These are phyloP conservation scores for Fusarium chlamydosporum DNA, from an alignment of 2,329 filamentous ascomycete species.

Conservation along the genomic window DNA sequence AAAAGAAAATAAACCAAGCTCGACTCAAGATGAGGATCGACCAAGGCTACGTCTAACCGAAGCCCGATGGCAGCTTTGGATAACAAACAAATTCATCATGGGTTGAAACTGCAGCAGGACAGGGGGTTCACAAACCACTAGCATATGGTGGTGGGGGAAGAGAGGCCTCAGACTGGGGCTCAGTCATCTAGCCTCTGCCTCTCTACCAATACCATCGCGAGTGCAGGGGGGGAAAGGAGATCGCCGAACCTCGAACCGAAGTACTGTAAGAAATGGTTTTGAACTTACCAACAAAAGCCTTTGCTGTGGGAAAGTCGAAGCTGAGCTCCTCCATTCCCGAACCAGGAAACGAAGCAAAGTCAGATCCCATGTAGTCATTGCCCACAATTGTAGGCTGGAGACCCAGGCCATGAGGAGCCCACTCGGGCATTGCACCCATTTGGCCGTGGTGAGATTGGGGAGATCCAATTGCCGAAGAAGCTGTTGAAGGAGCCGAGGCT, in stretches of 20 bases:
- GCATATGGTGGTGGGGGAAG: slow-evolving; percentile 33
- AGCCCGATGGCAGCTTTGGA: slow-evolving; percentile 13
- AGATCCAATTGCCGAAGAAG: slow-evolving; percentile 77
- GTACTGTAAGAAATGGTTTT: slow-evolving; percentile 34
- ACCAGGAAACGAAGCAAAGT: slow-evolving; percentile 68
- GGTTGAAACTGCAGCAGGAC: slow-evolving; percentile 19
- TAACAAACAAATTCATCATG: slow-evolving; percentile 10
- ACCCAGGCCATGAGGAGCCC: slow-evolving; percentile 68
- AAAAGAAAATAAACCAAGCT: slow-evolving; percentile 4
- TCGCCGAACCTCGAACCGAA: slow-evolving; percentile 37
- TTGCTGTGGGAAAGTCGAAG: slow-evolving; percentile 64
- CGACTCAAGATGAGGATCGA: slow-evolving; percentile 37
- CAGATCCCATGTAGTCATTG: slow-evolving; percentile 66
- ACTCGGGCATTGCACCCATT: slow-evolving; percentile 70
- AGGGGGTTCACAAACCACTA: slow-evolving; percentile 39
- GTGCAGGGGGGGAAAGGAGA: slow-evolving; percentile 29
- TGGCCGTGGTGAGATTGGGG: slow-evolving; percentile 74
- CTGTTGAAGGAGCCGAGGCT: slow-evolving; percentile 72
- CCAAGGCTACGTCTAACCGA: slow-evolving; percentile 29
- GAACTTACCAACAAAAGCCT: slow-evolving; percentile 71
- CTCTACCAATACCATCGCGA: slow-evolving; percentile 36
- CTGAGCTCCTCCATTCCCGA: slow-evolving; percentile 66
- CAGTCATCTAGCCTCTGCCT: slow-evolving; percentile 19
- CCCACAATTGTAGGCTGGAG: slow-evolving; percentile 75
- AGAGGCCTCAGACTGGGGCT: slow-evolving; percentile 41